These are phyloP conservation scores for Solanum appendiculatum DNA, from an alignment of 257 asterid genomes.

Conservation along the genomic window DNA sequence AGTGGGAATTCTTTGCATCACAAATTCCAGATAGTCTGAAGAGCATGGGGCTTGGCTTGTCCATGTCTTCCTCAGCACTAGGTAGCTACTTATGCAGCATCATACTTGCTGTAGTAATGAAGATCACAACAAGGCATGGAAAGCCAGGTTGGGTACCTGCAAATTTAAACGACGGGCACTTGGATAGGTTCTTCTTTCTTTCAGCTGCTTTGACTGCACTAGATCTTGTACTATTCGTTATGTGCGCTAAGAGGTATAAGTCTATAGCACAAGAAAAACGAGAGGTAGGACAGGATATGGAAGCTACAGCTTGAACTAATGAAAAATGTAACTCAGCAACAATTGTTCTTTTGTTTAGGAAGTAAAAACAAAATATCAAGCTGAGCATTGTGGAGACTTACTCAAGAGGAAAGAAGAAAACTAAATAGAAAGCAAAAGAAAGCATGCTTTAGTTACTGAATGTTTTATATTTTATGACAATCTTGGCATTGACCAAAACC, in stretches of 20 bases:
- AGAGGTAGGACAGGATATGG: slow-evolving; percentile 5
- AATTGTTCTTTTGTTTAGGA: not conserved
- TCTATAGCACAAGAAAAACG: slow-evolving; percentile 39
- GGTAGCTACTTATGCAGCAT: slow-evolving; percentile 70
- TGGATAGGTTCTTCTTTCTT: slow-evolving; percentile 76
- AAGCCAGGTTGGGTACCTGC: slow-evolving; percentile 72
- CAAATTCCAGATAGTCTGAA: slow-evolving; percentile 64
- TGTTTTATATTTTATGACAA: not conserved
- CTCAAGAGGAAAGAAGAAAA: not conserved
- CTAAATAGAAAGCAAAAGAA: not conserved
- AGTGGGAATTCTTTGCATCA: slow-evolving; percentile 71
- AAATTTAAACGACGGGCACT: slow-evolving; percentile 62
- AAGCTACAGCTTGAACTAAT: not conserved
- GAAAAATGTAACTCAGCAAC: not conserved
- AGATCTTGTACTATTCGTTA: slow-evolving; percentile 42
- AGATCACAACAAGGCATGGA: slow-evolving; percentile 53
- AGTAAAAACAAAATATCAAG: not conserved
- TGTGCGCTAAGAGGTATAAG: slow-evolving; percentile 68
- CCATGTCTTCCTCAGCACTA: slow-evolving; percentile 74
- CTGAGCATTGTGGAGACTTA: not conserved
- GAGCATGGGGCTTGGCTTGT: slow-evolving; percentile 66
- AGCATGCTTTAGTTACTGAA: not conserved
- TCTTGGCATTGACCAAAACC: not conserved
- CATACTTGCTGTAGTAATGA: slow-evolving; percentile 48
- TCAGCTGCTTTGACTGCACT: slow-evolving; percentile 56